These are phyloP conservation scores for Carex pumila DNA, from an alignment of 176 grass and related monocot species.

Conservation along the genomic window DNA sequence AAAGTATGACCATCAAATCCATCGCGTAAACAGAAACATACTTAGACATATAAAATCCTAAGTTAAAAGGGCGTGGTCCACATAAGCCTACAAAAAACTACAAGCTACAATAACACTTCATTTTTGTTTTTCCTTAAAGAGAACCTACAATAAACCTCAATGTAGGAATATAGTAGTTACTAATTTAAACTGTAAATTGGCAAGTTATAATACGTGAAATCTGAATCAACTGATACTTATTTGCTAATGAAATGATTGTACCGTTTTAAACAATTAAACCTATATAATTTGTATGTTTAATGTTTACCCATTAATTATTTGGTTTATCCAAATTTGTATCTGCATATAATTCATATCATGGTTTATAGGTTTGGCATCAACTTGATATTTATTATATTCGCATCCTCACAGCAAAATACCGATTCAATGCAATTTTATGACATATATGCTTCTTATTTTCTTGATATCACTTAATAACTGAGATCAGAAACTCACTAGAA, in stretches of 20 bases:
- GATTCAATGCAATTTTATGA: neutral
- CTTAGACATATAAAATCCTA: neutral
- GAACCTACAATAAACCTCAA: neutral
- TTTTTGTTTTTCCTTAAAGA: too few species aligned
- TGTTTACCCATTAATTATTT: neutral
- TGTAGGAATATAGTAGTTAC: neutral
- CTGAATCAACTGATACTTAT: neutral
- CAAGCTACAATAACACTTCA: neutral
- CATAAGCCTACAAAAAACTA: neutral
- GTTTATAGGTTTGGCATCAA: neutral
- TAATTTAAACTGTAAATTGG: neutral
- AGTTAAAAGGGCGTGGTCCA: neutral
- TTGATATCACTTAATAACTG: neutral
- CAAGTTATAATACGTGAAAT: neutral
- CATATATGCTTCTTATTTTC: neutral
- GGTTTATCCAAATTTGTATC: neutral
- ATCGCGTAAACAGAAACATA: neutral
- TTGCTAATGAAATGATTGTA: neutral
- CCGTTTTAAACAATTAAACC: neutral
- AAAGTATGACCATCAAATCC: neutral
- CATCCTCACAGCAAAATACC: neutral
- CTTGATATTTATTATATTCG: neutral
- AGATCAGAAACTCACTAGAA: slow-evolving; percentile 46
- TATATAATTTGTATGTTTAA: neutral
- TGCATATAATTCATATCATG: neutral